These are phyloP conservation scores for Rhodotorula sp. DNA, from an alignment of 1,284 basidiomycete species.

Conservation along the genomic window DNA sequence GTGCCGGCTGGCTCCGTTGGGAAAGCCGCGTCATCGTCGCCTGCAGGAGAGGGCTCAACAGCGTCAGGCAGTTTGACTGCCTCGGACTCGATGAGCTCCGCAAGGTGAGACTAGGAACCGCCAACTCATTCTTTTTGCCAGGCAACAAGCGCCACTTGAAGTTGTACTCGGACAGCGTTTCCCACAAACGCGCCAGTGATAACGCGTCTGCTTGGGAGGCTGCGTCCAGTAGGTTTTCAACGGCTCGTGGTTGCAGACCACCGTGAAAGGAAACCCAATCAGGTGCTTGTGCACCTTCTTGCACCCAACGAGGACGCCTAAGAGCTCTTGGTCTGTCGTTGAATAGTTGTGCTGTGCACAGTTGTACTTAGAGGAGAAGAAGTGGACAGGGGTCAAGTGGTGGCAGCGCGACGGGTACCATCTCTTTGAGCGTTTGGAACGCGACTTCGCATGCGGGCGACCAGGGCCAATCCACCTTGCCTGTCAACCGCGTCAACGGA, in stretches of 20 bases:
- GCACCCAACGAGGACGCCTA: too few relatives aligned
- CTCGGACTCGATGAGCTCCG: too few relatives aligned
- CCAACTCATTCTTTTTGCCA: too few relatives aligned
- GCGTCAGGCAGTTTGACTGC: too few relatives aligned
- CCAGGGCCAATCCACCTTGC: conserved; percentile 16
- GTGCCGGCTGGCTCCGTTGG: too few relatives aligned
- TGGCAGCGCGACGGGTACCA: conserved; percentile 31
- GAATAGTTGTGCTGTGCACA: conserved; percentile 18
- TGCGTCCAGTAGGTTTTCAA: conserved; percentile 15
- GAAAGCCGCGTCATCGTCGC: too few relatives aligned
- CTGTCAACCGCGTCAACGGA: conserved; percentile 3
- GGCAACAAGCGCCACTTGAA: too few relatives aligned
- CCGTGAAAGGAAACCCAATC: conserved; percentile 11
- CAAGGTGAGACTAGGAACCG: too few relatives aligned
- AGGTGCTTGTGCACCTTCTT: conserved; percentile 16
- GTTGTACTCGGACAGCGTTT: too few relatives aligned
- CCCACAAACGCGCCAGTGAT: neutral
- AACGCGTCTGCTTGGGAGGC: conserved; percentile 3
- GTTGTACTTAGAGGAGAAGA: conserved; percentile 34
- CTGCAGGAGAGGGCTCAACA: too few relatives aligned
- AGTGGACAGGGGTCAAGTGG: too few relatives aligned
- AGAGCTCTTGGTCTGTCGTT: conserved; percentile 23
- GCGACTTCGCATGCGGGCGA: conserved; percentile 39
- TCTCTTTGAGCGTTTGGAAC: conserved; percentile 49
- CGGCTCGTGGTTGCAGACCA: conserved; percentile 24